Conservation (phyloP, 495 filamentous ascomycete species). For the Trichoderma virens region DNA sequence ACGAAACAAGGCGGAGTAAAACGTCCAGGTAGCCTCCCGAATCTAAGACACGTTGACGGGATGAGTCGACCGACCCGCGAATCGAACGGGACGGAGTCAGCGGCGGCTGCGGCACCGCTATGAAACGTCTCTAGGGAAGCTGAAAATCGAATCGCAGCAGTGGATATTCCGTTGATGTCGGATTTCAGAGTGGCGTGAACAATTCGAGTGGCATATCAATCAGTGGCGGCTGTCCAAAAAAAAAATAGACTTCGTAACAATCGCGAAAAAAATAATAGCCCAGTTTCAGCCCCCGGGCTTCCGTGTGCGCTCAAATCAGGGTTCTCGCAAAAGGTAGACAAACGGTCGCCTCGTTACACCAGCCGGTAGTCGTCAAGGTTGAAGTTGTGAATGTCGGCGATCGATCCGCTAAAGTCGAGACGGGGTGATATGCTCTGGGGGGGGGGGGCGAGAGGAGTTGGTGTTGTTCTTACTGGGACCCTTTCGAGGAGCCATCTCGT, state of each 20-base stretch:
- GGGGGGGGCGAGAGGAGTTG: neutral
- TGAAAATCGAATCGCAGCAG: neutral
- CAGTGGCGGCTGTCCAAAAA: neutral
- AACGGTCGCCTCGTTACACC: neutral
- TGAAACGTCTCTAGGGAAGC: too few relatives aligned
- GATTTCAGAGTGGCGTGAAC: neutral
- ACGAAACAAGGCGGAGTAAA: neutral
- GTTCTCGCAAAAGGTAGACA: neutral
- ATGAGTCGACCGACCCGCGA: too few relatives aligned
- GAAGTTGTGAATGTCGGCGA: neutral
- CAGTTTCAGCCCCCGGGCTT: neutral
- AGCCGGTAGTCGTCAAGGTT: neutral
- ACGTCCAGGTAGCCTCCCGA: neutral
- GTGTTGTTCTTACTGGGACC: neutral
- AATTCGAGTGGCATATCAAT: neutral
- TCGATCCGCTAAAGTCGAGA: neutral
- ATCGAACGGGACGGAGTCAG: too few relatives aligned
- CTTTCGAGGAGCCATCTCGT: neutral
- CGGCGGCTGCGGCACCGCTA: too few relatives aligned
- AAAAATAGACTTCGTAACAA: neutral
- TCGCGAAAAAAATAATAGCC: neutral
- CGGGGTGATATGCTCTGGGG: neutral
- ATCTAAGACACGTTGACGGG: neutral
- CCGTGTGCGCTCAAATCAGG: neutral
- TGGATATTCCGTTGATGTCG: neutral